Conservation (phyloP, 139 green algal species). For the Chlorella sp. region DNA sequence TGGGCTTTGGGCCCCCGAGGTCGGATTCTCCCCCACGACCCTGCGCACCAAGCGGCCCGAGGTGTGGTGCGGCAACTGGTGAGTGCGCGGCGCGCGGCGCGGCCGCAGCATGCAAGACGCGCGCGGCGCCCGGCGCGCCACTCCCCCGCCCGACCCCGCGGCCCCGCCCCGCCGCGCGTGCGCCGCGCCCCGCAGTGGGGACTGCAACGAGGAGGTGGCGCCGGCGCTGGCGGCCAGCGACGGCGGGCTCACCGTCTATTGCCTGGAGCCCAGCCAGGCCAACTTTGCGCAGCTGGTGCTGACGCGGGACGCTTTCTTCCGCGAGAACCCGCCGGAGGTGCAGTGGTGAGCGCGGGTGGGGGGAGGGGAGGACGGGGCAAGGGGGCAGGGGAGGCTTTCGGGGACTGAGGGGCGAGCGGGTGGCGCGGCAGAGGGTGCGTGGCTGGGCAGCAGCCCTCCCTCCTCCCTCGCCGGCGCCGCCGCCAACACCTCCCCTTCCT, state of each 20-base stretch:
- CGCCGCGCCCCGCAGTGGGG: neutral
- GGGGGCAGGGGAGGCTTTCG: too few relatives aligned
- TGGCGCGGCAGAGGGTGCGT: too few relatives aligned
- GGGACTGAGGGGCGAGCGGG: too few relatives aligned
- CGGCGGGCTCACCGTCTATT: neutral
- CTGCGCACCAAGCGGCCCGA: conserved; percentile 1
- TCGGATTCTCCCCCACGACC: neutral
- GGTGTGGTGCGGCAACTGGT: conserved; percentile 7
- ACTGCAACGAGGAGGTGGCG: neutral
- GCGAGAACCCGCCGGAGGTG: neutral
- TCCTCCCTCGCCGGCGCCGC: too few relatives aligned
- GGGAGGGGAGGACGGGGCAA: too few relatives aligned
- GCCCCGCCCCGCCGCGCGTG: too few relatives aligned
- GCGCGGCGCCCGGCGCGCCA: too few relatives aligned
- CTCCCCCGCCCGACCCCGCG: too few relatives aligned
- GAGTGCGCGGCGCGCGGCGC: neutral
- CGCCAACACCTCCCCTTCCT: too few relatives aligned
- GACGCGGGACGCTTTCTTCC: conserved; percentile 15
- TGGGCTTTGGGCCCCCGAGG: conserved; percentile 5
- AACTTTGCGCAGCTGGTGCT: conserved; percentile 19
- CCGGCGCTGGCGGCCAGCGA: neutral
- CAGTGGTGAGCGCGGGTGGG: conserved; percentile 6
- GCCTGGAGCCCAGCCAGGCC: conserved; percentile 10
- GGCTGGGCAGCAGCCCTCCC: too few relatives aligned
- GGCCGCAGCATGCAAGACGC: too few relatives aligned